These are phyloP conservation scores for Chaetomiaceae sp. DNA, from an alignment of 2,329 filamentous ascomycete genomes.

Conservation along the genomic window DNA sequence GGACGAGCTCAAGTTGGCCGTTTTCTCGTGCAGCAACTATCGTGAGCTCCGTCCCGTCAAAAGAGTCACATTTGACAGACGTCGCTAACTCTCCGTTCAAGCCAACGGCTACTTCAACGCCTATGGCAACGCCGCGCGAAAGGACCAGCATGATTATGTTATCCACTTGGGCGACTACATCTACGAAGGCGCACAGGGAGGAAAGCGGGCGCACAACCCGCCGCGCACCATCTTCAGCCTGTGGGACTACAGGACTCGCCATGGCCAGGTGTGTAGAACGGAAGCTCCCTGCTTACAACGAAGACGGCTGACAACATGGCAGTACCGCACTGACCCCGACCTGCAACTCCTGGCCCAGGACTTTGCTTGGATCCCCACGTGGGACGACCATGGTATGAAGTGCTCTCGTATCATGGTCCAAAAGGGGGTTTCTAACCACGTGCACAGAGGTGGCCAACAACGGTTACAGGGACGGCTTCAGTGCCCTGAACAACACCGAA, in stretches of 20 bases:
- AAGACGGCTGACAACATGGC: slow-evolving; percentile 31
- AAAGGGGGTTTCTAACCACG: neutral
- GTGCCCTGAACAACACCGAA: slow-evolving; percentile 62
- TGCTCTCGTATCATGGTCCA: no score
- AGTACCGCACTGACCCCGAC: slow-evolving; percentile 57
- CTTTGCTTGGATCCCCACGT: slow-evolving; percentile 60
- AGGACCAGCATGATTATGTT: slow-evolving; percentile 57
- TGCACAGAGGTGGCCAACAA: slow-evolving; percentile 47
- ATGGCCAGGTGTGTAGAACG: slow-evolving; percentile 12
- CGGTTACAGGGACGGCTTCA: slow-evolving; percentile 58
- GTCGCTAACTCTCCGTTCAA: slow-evolving; percentile 19
- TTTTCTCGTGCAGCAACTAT: slow-evolving; percentile 69
- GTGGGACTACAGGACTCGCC: slow-evolving; percentile 51
- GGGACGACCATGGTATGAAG: slow-evolving; percentile 51
- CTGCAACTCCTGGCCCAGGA: slow-evolving; percentile 49
- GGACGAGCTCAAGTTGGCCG: slow-evolving; percentile 55
- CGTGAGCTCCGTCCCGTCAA: slow-evolving; percentile 36
- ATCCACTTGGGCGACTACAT: slow-evolving; percentile 57
- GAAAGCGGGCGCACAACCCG: slow-evolving; percentile 37
- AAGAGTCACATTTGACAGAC: slow-evolving; percentile 23
- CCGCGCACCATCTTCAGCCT: slow-evolving; percentile 36
- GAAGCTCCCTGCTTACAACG: no score
- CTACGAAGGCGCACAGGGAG: slow-evolving; percentile 42
- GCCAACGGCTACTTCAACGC: slow-evolving; percentile 57
- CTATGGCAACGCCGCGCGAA: slow-evolving; percentile 55